phyloP scores from a whole-genome alignment of 768 basidiomycete species.

The Cyclocybe aegerita region DNA sequence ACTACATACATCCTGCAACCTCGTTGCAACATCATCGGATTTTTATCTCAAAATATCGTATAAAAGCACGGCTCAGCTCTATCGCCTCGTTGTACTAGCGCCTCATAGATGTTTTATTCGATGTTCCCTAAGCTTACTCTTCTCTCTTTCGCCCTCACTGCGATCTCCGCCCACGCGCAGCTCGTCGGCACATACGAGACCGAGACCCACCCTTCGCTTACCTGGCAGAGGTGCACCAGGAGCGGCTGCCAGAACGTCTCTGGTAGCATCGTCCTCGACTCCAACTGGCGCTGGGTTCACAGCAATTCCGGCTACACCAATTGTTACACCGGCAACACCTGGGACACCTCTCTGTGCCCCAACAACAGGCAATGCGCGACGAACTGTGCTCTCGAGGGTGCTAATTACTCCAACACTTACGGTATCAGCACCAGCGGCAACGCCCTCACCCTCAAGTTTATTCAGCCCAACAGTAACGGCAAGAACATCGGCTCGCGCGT shows the following conservation, averaged over 20 bases:
- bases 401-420: slow-evolving; percentile 29
- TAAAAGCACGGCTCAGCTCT: no score
- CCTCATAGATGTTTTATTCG: no score
- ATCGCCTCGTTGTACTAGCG: no score
- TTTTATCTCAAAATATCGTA: no score
- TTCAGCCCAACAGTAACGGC: slow-evolving; percentile 28
- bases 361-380: slow-evolving; percentile 16
- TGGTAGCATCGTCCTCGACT: slow-evolving; percentile 17
- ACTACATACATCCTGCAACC: no score
- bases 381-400: slow-evolving; percentile 26
- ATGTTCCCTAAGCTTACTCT: slow-evolving; percentile 2
- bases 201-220: slow-evolving; percentile 40
- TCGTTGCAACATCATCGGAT: no score
- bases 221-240: slow-evolving; percentile 35
- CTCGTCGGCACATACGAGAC: background rate
- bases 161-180: background rate
- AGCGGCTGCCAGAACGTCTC: slow-evolving; percentile 25
- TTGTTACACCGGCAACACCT: slow-evolving; percentile 28
- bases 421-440: slow-evolving; percentile 33
- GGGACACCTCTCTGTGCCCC: slow-evolving; percentile 35
- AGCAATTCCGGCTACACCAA: slow-evolving; percentile 21
- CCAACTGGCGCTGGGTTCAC: slow-evolving; percentile 23
- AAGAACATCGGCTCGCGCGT: slow-evolving; percentile 19
- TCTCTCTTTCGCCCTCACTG: background rate
- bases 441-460: slow-evolving; percentile 36